Conservation (phyloP, 2,329 filamentous ascomycete genomes). For the Sphaerulina vaccinii region DNA sequence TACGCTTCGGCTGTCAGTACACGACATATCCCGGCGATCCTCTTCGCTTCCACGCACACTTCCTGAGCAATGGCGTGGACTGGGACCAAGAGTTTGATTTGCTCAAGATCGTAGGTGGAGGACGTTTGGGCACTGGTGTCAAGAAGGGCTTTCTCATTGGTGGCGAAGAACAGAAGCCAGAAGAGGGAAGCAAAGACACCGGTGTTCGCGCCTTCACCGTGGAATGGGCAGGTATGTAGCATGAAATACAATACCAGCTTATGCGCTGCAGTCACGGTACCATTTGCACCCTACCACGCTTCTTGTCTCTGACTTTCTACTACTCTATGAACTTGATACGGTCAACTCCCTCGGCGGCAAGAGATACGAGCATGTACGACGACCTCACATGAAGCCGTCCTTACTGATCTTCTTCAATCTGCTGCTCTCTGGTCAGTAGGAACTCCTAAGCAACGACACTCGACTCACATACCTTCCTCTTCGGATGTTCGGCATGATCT, state of each 20-base stretch:
- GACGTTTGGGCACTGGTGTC: slow-evolving; percentile 85
- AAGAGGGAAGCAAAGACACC: slow-evolving; percentile 32
- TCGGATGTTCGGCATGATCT: no score
- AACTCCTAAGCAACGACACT: no score
- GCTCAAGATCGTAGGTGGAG: slow-evolving; percentile 81
- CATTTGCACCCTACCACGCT: not conserved
- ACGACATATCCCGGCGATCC: slow-evolving; percentile 95
- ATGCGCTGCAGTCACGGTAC: not conserved
- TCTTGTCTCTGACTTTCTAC: not conserved
- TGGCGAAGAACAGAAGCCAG: slow-evolving; percentile 53
- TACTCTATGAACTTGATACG: no score
- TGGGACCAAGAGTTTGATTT: slow-evolving; percentile 87
- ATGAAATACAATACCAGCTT: not conserved
- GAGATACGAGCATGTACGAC: no score
- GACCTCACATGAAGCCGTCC: no score
- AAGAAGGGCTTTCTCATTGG: slow-evolving; percentile 94
- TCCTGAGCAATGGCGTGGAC: slow-evolving; percentile 76
- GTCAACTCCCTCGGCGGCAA: no score
- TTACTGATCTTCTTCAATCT: no score
- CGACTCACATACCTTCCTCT: no score
- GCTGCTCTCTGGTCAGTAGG: no score
- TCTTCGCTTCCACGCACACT: slow-evolving; percentile 92
- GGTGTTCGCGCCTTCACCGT: slow-evolving; percentile 73
- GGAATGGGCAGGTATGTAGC: slow-evolving; percentile 89
- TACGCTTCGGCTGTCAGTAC: slow-evolving; percentile 92